A percentile compares a stretch with the other conserved stretches of the same genome.
phyloP scores from a whole-genome alignment of 225 moss, liverwort and hornwort species.

The Pleurozium schreberi region DNA sequence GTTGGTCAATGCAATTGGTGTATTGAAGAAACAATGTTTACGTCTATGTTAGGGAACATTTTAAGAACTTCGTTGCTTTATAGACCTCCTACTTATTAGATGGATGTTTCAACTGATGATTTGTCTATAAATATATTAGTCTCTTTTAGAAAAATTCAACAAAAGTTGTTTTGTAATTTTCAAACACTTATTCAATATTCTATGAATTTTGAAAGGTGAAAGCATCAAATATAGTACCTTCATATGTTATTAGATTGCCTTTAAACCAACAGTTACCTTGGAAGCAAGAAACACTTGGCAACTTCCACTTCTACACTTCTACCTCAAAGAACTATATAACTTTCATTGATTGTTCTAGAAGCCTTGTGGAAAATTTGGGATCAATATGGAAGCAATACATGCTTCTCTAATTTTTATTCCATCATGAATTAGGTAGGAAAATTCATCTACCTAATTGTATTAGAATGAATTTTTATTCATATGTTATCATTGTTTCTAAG shows the following conservation, averaged over 20 bases:
- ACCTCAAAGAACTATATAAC: background rate
- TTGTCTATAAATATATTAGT: background rate
- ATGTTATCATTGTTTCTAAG: background rate
- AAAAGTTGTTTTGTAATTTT: background rate
- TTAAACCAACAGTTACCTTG: too few species aligned
- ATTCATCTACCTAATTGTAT: background rate
- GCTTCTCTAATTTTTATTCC: fast-evolving
- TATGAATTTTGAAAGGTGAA: background rate
- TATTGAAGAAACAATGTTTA: background rate
- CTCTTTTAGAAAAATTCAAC: fast-evolving
- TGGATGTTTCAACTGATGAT: background rate
- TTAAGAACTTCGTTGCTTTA: background rate
- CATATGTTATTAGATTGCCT: background rate
- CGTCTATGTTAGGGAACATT: fast-evolving
- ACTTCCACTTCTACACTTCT: background rate
- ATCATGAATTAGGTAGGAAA: too few species aligned
- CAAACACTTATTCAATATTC: background rate
- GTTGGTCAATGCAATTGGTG: background rate
- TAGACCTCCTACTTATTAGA: too few species aligned
- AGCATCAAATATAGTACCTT: background rate
- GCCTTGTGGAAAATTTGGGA: fast-evolving
- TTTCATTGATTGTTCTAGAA: background rate
- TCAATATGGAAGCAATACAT: background rate
- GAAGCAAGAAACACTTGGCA: background rate
- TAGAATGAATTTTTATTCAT: background rate